Percentiles rank a stretch among this genome's conserved stretches.
Evolutionary conservation across 768 basidiomycete species (phyloP).

Genomic region (Suillus placidus): DNA sequence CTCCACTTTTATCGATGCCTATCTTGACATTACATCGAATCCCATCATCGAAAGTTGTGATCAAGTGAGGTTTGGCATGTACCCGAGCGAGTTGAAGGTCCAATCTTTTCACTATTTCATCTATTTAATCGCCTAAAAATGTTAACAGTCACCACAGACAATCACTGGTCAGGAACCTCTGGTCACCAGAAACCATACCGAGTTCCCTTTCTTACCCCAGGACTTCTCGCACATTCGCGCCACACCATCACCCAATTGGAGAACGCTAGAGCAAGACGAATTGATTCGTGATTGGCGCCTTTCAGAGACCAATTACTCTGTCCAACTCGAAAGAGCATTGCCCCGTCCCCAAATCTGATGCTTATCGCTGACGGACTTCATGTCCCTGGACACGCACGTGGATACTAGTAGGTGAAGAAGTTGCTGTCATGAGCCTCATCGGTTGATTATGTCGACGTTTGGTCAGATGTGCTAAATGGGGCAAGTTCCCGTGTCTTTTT

Average conservation of each 20-base stretch:
- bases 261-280: constrained; percentile 18
- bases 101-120: neutral
- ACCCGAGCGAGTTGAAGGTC: constrained; percentile 43
- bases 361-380: neutral
- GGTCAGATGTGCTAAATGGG: neutral
- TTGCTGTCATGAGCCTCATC: neutral
- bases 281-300: constrained; percentile 28
- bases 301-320: neutral
- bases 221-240: constrained; percentile 85
- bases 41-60: constrained; percentile 82
- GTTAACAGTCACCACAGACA: neutral
- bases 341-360: neutral
- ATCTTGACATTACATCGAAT: constrained; percentile 66
- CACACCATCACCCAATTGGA: constrained; percentile 82
- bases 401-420: neutral
- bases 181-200: neutral
- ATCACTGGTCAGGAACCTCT: neutral
- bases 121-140: neutral
- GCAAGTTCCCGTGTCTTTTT: neutral
- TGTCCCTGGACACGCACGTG: neutral
- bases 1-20: constrained; percentile 64
- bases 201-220: constrained; percentile 52
- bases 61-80: constrained; percentile 61
- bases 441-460: neutral
- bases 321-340: neutral